phyloP scores from a whole-genome alignment of 2,329 filamentous ascomycete species.

The Neurospora sp. region DNA sequence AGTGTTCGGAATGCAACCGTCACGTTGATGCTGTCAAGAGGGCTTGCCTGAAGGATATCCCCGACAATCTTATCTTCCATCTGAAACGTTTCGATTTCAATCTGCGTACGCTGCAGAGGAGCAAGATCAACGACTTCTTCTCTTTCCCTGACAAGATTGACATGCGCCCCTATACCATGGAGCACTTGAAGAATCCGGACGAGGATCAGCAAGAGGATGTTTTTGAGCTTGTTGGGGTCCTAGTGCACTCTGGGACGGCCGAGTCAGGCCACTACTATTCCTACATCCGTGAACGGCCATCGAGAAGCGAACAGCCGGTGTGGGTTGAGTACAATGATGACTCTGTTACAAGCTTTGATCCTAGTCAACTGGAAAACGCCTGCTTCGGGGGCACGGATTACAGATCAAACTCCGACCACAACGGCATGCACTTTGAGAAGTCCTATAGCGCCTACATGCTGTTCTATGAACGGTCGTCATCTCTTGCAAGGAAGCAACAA shows the following conservation, averaged over 20 bases:
- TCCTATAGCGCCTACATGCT: constrained; percentile 92
- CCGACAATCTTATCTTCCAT: constrained; percentile 91
- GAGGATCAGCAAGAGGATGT: constrained; percentile 54
- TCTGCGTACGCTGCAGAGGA: constrained; percentile 63
- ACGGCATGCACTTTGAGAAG: constrained; percentile 50
- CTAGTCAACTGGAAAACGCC: constrained; percentile 58
- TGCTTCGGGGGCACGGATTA: constrained; percentile 71
- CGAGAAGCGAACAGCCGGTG: constrained; percentile 32
- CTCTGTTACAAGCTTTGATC: constrained; percentile 68
- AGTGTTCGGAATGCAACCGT: constrained; percentile 79
- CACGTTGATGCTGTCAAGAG: constrained; percentile 91
- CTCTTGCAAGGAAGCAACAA: constrained; percentile 45
- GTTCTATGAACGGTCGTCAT: constrained; percentile 79
- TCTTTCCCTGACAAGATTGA: constrained; percentile 76
- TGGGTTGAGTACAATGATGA: constrained; percentile 97
- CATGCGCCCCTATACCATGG: constrained; percentile 84
- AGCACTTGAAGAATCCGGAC: constrained; percentile 60
- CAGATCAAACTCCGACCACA: constrained; percentile 34
- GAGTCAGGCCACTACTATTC: constrained; percentile 97
- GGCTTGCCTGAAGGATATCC: constrained; percentile 83
- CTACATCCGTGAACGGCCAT: constrained; percentile 74
- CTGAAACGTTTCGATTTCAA: constrained; percentile 84
- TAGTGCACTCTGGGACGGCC: constrained; percentile 87
- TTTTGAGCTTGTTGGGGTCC: constrained; percentile 89
- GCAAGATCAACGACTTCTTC: constrained; percentile 94